phyloP scores from a whole-genome alignment of 2,329 filamentous ascomycete genomes.

The Drechslerella dactyloides region DNA sequence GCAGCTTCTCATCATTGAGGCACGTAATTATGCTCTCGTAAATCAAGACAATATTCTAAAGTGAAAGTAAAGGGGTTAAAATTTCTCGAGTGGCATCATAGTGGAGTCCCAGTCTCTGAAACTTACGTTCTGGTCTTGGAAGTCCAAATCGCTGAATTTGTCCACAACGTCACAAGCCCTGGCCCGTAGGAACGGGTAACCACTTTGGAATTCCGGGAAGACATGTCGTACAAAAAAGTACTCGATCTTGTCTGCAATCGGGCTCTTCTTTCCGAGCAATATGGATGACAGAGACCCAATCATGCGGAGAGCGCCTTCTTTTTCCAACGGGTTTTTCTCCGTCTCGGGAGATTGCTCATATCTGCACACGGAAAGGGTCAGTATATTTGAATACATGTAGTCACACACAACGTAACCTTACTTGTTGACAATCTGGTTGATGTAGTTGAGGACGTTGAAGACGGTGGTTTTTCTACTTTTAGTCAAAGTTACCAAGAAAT shows the following conservation, averaged over 20 bases:
- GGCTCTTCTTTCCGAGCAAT: conserved; percentile 96
- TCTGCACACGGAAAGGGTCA: conserved; percentile 21
- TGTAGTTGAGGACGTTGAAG: conserved; percentile 90
- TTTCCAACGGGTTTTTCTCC: conserved; percentile 91
- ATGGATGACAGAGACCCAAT: conserved; percentile 94
- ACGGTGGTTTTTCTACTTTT: conserved; percentile 95
- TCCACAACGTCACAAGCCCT: conserved; percentile 96
- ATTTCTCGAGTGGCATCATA: background rate
- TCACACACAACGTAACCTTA: conserved; percentile 66
- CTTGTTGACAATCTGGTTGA: conserved; percentile 91
- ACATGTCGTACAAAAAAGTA: conserved; percentile 98
- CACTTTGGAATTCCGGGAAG: conserved; percentile 94
- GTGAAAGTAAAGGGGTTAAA: conserved; percentile 28
- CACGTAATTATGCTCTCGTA: conserved; percentile 96
- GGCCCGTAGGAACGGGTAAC: conserved; percentile 88
- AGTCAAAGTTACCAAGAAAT: conserved; percentile 92
- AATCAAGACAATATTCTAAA: conserved; percentile 82
- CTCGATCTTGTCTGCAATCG: conserved; percentile 95
- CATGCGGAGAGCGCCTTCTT: conserved; percentile 95
- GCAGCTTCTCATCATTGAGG: conserved; percentile 92
- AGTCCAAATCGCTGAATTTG: conserved; percentile 96
- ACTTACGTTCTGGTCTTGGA: conserved; percentile 79
- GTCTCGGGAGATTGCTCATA: conserved; percentile 71
- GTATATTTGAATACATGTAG: background rate
- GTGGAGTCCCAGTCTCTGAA: background rate